Percentiles rank a stretch among this genome's conserved stretches.
Evolutionary conservation across 148 eudicot species (phyloP).

Genomic region (Oxyria digyna): DNA sequence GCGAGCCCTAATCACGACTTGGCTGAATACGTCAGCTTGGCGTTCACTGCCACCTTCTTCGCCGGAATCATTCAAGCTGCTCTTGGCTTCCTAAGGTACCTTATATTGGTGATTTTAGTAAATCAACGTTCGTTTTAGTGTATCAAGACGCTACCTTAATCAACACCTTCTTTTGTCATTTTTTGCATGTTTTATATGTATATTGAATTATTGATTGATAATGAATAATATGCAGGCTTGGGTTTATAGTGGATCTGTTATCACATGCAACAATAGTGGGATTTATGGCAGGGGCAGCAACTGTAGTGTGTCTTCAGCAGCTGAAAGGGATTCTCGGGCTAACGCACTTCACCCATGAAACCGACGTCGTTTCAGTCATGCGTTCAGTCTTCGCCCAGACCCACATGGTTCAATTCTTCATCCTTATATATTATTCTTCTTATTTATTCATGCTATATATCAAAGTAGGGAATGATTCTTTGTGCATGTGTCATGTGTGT

Average conservation of each 20-base stretch:
- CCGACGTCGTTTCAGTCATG: conserved; percentile 41
- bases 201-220: too few relatives aligned
- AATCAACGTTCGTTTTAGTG: too few relatives aligned
- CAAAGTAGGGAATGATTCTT: too few relatives aligned
- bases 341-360: conserved; percentile 33
- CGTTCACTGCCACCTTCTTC: conserved; percentile 45
- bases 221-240: conserved; percentile 28
- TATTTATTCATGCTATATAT: background rate
- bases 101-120: background rate
- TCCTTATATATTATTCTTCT: too few relatives aligned
- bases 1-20: conserved; percentile 31
- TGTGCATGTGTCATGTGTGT: background rate
- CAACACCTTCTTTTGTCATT: too few relatives aligned
- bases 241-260: conserved; percentile 52
- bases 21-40: conserved; percentile 31
- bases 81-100: conserved; percentile 49
- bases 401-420: conserved; percentile 21
- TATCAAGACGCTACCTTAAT: too few relatives aligned
- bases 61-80: conserved; percentile 48
- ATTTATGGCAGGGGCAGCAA: conserved; percentile 71
- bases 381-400: conserved; percentile 26
- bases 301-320: conserved; percentile 51
- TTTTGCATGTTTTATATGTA: too few relatives aligned
- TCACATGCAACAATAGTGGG: conserved; percentile 69
- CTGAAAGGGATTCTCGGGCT: conserved; percentile 49